Evolutionary conservation across 2,329 filamentous ascomycete species (phyloP).

Genomic region (Penicillium concentricum): DNA sequence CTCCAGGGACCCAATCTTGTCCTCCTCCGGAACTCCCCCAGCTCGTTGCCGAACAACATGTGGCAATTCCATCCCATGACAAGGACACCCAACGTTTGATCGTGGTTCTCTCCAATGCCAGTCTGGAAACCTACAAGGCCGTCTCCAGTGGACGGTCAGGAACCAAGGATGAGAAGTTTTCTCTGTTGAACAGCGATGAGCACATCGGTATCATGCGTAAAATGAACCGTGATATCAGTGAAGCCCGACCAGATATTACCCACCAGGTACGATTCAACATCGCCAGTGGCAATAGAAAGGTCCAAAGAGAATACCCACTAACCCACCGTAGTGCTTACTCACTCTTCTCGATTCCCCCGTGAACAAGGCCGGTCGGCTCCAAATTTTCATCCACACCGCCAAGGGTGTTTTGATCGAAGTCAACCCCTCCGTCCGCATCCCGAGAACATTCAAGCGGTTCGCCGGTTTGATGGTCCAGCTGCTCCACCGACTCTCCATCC

Average conservation of each 20-base stretch:
- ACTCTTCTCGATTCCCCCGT: conserved; percentile 96
- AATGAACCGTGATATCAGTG: conserved; percentile 98
- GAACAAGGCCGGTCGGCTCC: conserved; percentile 96
- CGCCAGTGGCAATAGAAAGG: conserved; percentile 1
- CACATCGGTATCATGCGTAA: conserved; percentile 99
- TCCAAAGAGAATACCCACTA: conserved; percentile 4
- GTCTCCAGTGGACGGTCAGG: conserved; percentile 67
- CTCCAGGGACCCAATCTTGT: conserved; percentile 83
- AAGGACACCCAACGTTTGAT: conserved; percentile 90
- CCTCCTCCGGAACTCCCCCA: conserved; percentile 88
- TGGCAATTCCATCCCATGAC: conserved; percentile 78
- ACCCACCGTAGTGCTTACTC: conserved; percentile 72
- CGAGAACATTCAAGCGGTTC: conserved; percentile 97
- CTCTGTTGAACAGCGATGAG: conserved; percentile 95
- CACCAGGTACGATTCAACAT: conserved; percentile 72
- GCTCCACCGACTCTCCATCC: conserved; percentile 90
- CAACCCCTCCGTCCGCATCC: conserved; percentile 95
- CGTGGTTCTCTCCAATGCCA: conserved; percentile 94
- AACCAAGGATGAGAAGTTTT: conserved; percentile 86
- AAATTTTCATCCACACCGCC: conserved; percentile 98
- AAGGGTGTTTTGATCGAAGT: conserved; percentile 98
- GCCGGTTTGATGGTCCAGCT: conserved; percentile 98
- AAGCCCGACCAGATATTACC: conserved; percentile 95
- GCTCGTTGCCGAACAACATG: conserved; percentile 88
- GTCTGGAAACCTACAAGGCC: conserved; percentile 95